Evolutionary conservation across 345 rosid genomes (phyloP).

Genomic region (Citrus australasica): DNA sequence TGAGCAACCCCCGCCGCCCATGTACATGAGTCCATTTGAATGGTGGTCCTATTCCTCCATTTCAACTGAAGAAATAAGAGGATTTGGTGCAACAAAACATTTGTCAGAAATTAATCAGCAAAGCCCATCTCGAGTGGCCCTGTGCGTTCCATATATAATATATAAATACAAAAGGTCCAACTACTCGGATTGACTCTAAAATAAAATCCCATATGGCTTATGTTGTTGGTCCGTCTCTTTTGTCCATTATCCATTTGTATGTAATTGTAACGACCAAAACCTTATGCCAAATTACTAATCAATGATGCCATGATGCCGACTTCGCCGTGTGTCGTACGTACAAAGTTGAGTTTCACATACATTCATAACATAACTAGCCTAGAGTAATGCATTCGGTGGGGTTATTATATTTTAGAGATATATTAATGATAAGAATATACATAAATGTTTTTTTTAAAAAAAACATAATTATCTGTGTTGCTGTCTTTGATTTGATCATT

Average conservation of each 20-base stretch:
- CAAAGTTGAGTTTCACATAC: neutral
- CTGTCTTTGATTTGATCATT: too few species aligned
- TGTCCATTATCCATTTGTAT: neutral
- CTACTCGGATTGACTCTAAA: neutral
- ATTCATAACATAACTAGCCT: neutral
- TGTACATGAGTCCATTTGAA: too few species aligned
- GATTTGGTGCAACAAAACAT: too few species aligned
- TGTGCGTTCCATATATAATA: neutral
- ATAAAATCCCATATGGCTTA: neutral
- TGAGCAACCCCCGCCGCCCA: too few species aligned
- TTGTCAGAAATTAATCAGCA: neutral
- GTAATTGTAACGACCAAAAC: neutral
- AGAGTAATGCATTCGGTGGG: too few species aligned
- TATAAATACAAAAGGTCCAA: neutral
- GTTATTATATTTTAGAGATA: too few species aligned
- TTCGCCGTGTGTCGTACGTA: neutral
- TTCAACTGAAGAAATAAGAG: too few species aligned
- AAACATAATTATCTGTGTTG: too few species aligned
- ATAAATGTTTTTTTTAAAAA: too few species aligned
- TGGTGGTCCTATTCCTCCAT: too few species aligned
- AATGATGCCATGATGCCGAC: neutral
- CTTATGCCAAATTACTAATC: neutral
- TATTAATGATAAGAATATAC: too few species aligned
- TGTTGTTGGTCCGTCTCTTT: too few species aligned
- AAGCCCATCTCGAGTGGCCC: neutral